Base-by-base conservation (phyloP, 2,329 filamentous ascomycete species). In the Pseudocercospora pini-densiflorae region DNA sequence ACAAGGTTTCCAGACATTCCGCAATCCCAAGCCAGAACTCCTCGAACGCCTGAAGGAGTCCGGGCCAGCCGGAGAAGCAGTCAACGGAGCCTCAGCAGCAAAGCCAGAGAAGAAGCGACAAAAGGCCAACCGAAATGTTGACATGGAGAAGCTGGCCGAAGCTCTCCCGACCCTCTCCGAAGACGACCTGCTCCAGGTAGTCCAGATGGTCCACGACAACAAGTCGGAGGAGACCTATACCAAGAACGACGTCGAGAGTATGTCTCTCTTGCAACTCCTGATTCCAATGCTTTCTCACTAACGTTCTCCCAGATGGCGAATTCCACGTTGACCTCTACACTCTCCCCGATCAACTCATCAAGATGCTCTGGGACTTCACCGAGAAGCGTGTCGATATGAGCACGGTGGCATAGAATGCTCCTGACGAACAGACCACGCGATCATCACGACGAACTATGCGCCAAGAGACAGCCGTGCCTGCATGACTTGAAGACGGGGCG, bases 321-420 rank as follows among this genome's bases (percentile, higher is more conserved):
- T 99, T 99, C 83, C 95, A 97, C 68, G 94, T 99, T 73, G 95
- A 99, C 77, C 86, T 99, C 65, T 98, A 97, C 82, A 98, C 95
- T n/a, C 88, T 99, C 70, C 94, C 95, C 0, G 95, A 98, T 71
- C 82, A 84, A 29, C 86, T 98, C 43, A 91, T 95, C 77, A 96
- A 95, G 80, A 93, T 93, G 88, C 89, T 99, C 67, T 98, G 94
- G 94, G 94, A 97, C 68, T 96, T 95, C 77, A 88, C 88, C 49
- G 74, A 76, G 57, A 73, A 75, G 66, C 74, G 75, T 61, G 74
- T 78, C 61, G 76, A 79, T 66, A 76, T 79, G 72, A 70, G 62
- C 45, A 65, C 63, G 4, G 36, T 74, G 63, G 68, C 72, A 21
- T 74, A 74, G 71, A 27, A 49, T 21, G 58, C 61, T 7, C 9